These are phyloP conservation scores for Neurospora sp. DNA, from an alignment of 495 filamentous ascomycete species.

Conservation along the genomic window DNA sequence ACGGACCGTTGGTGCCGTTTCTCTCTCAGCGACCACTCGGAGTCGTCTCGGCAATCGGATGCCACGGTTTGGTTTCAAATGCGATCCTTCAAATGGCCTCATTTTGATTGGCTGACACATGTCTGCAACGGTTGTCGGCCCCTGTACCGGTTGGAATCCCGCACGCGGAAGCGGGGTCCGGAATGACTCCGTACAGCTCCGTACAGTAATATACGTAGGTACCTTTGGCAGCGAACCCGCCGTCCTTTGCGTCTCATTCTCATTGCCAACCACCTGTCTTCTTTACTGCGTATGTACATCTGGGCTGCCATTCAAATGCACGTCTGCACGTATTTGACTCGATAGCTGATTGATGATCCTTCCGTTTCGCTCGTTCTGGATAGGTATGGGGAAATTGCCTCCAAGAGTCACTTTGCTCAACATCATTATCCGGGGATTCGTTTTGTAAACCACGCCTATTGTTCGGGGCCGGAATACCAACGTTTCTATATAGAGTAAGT, in stretches of 20 bases:
- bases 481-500: not conserved
- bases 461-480: not conserved
- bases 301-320: not conserved
- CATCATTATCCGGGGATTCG: not conserved
- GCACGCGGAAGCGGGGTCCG: not conserved
- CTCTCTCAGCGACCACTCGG: not conserved
- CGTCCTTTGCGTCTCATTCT: not conserved
- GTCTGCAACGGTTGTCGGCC: not conserved
- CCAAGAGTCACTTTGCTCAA: not conserved
- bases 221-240: not conserved
- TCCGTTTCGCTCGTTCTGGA: not conserved
- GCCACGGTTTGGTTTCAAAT: not conserved
- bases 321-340: not conserved
- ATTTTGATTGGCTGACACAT: not conserved
- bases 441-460: not conserved
- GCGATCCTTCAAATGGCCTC: not conserved
- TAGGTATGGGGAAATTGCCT: not conserved
- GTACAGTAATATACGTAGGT: not conserved
- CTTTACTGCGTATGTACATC: not conserved
- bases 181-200: not conserved
- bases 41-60: not conserved
- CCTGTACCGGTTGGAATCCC: not conserved
- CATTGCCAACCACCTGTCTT: not conserved
- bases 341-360: not conserved
- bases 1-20: not conserved